Percentiles rank a stretch among this genome's conserved stretches.
Evolutionary conservation across 108 stramenopile species (phyloP).

Genomic region (Cylindrotheca fusiformis): DNA sequence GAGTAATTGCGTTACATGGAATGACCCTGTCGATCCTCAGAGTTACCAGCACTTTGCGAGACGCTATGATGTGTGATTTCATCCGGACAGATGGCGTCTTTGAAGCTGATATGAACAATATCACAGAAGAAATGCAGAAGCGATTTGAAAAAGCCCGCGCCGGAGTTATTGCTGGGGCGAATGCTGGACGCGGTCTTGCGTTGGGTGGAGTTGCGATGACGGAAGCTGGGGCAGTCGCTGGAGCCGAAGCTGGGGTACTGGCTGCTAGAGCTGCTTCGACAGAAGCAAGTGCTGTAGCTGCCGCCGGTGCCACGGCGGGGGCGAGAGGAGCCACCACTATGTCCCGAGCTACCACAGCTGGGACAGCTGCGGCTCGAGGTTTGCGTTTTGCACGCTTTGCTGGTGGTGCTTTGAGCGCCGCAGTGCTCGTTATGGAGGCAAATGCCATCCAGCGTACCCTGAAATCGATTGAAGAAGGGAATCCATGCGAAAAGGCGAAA

Average conservation of each 20-base stretch:
- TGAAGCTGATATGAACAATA: slow-evolving; percentile 13
- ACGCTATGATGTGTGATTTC: slow-evolving; percentile 52
- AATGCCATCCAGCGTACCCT: slow-evolving; percentile 35
- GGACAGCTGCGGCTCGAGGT: slow-evolving; percentile 39
- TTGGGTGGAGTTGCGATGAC: slow-evolving; percentile 26
- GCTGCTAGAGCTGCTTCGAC: slow-evolving; percentile 4
- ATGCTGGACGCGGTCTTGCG: slow-evolving; percentile 29
- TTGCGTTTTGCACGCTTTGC: slow-evolving; percentile 48
- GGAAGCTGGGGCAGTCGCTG: slow-evolving; percentile 18
- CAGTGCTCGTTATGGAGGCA: slow-evolving; percentile 44
- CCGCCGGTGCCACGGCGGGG: slow-evolving; percentile 9
- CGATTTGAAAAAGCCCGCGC: slow-evolving; percentile 13
- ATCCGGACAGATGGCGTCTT: slow-evolving; percentile 35
- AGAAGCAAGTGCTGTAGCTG: slow-evolving; percentile 3
- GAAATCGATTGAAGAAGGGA: slow-evolving; percentile 33
- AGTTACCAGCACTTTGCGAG: slow-evolving; percentile 55
- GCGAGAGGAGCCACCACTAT: slow-evolving; percentile 16
- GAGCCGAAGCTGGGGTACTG: slow-evolving; percentile 1
- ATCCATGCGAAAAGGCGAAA: slow-evolving; percentile 46
- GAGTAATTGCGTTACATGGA: slow-evolving; percentile 62
- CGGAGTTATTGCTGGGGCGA: slow-evolving; percentile 29
- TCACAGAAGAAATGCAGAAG: slow-evolving; percentile 8
- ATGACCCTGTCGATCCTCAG: slow-evolving; percentile 59
- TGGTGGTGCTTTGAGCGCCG: slow-evolving; percentile 45
- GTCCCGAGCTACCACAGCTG: slow-evolving; percentile 19